Conservation (phyloP, 202 grass and related monocot genomes). For the Zoysia matrella region DNA sequence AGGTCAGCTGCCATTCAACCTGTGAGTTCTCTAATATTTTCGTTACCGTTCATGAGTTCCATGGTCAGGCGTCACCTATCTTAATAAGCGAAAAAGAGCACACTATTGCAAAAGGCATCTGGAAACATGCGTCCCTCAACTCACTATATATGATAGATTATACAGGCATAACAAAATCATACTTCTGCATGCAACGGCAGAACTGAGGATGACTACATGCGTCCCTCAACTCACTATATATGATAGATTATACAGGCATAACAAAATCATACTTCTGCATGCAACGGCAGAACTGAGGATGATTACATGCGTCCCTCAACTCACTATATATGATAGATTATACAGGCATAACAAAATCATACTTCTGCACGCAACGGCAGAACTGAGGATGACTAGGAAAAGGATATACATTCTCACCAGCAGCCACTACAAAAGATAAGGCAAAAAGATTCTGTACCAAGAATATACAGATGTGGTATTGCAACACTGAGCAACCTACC, state of each 20-base stretch:
- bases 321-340: slow-evolving; percentile 30
- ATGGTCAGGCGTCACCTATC: too few relatives aligned
- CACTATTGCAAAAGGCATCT: slow-evolving; percentile 13
- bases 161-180: slow-evolving; percentile 51
- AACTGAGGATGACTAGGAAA: slow-evolving; percentile 5
- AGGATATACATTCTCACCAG: slow-evolving; percentile 56
- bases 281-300: slow-evolving; percentile 13
- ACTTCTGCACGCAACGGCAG: slow-evolving; percentile 11
- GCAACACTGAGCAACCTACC: slow-evolving; percentile 42
- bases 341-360: slow-evolving; percentile 51
- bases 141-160: slow-evolving; percentile 30
- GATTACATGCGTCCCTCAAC: background rate
- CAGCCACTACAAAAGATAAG: slow-evolving; percentile 42
- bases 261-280: slow-evolving; percentile 46
- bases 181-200: slow-evolving; percentile 9
- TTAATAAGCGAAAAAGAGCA: background rate
- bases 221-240: background rate
- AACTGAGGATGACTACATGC: background rate
- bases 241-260: slow-evolving; percentile 43
- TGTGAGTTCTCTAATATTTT: too few relatives aligned
- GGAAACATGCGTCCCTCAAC: background rate
- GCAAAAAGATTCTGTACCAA: slow-evolving; percentile 35
- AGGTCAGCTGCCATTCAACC: too few relatives aligned
- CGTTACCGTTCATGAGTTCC: too few relatives aligned
- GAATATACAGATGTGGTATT: slow-evolving; percentile 50